Percentiles rank a stretch among this genome's conserved stretches.
phyloP scores from a whole-genome alignment of 306 rosid species.

The Lathyrus tuberosus region DNA sequence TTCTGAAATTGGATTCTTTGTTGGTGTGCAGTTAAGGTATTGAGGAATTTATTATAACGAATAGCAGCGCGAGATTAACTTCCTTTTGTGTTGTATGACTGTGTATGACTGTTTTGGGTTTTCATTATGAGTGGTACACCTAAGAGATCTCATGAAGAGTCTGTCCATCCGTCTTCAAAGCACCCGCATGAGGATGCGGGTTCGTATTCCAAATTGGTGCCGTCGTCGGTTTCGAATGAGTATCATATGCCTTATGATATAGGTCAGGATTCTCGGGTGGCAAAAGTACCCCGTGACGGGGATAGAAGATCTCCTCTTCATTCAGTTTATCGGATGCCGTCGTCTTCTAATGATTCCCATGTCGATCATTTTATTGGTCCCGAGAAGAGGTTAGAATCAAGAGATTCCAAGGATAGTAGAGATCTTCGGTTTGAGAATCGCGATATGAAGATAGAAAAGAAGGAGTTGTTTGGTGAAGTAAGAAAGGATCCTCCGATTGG shows the following conservation, averaged over 20 bases:
- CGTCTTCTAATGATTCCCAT: constrained; percentile 61
- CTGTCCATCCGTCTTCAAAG: constrained; percentile 71
- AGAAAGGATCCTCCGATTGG: constrained; percentile 67
- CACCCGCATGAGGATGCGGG: constrained; percentile 69
- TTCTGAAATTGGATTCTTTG: constrained; percentile 20
- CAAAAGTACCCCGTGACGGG: constrained; percentile 62
- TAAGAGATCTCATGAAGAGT: constrained; percentile 80
- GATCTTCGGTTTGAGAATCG: constrained; percentile 73
- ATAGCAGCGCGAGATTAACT: constrained; percentile 30
- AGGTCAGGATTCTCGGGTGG: constrained; percentile 56
- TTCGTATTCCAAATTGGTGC: constrained; percentile 56
- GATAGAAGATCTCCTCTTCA: constrained; percentile 79
- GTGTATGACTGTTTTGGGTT: constrained; percentile 25
- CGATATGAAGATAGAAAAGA: constrained; percentile 68
- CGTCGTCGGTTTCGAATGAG: constrained; percentile 55
- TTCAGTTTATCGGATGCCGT: constrained; percentile 49
- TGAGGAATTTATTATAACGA: constrained; percentile 24
- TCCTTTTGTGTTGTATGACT: constrained; percentile 38
- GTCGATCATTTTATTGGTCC: constrained; percentile 51
- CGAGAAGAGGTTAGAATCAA: constrained; percentile 62
- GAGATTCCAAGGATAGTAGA: constrained; percentile 74
- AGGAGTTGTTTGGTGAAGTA: constrained; percentile 54
- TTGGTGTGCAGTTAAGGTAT: constrained; percentile 37
- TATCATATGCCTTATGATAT: constrained; percentile 61
- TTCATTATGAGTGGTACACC: constrained; percentile 75